These are phyloP conservation scores for Artemisia argyi DNA, from an alignment of 129 eudicot species.

Conservation along the genomic window DNA sequence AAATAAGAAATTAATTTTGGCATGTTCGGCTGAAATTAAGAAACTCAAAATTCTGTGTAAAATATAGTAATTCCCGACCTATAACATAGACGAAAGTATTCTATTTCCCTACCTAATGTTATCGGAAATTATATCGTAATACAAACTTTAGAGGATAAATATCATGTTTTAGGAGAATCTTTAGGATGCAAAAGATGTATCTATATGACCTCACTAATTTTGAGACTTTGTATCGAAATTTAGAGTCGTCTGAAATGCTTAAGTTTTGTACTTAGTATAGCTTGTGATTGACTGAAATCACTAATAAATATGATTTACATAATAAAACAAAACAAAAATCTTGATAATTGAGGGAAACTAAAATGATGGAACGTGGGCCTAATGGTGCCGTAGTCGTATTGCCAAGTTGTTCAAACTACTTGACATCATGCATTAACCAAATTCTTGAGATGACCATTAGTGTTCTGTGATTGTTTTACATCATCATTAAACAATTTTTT, in stretches of 20 bases:
- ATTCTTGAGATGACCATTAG: slow-evolving; percentile 7
- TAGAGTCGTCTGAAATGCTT: too few species aligned
- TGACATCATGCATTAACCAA: neutral
- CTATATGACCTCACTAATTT: too few species aligned
- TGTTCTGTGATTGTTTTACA: slow-evolving; percentile 5
- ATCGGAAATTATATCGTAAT: too few species aligned
- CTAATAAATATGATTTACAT: neutral
- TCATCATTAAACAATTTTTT: slow-evolving; percentile 22
- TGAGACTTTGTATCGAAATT: too few species aligned
- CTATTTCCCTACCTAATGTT: too few species aligned
- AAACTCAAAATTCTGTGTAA: too few species aligned
- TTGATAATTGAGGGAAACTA: too few species aligned
- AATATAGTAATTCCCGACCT: neutral
- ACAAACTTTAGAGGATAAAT: too few species aligned
- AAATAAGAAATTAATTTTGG: neutral
- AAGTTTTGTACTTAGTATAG: neutral
- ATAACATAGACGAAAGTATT: neutral
- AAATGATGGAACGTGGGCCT: too few species aligned
- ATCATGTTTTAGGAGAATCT: too few species aligned
- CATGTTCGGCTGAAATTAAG: neutral
- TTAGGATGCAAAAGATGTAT: too few species aligned
- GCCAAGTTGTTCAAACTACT: neutral
- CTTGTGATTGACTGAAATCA: neutral
- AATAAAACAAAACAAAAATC: neutral
- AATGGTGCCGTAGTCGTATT: too few species aligned